These are phyloP conservation scores for Penicillium sp. DNA, from an alignment of 2,329 filamentous ascomycete genomes.

Conservation along the genomic window DNA sequence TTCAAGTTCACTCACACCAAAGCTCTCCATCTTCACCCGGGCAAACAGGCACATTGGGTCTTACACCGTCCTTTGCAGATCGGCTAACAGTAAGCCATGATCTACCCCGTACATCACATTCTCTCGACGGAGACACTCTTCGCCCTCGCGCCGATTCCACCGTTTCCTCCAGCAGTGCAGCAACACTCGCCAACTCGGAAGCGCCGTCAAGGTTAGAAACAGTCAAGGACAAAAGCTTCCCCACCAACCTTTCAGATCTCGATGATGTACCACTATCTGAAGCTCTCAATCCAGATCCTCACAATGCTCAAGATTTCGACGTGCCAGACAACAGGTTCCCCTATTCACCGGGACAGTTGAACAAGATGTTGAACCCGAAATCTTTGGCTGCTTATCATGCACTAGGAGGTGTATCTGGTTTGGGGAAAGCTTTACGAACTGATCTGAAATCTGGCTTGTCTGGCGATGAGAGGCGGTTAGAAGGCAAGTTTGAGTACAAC, in stretches of 20 bases:
- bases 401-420: constrained; percentile 75
- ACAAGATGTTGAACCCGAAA: constrained; percentile 89
- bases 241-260: not conserved
- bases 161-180: constrained; percentile 35
- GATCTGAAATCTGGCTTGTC: constrained; percentile 76
- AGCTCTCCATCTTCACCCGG: constrained; percentile 13
- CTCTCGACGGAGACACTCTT: constrained; percentile 51
- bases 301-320: constrained; percentile 75
- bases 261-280: constrained; percentile 51
- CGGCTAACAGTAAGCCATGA: constrained; percentile 30
- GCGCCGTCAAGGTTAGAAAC: constrained; percentile 18
- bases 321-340: constrained; percentile 84
- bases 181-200: constrained; percentile 41
- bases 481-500: constrained; percentile 72
- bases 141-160: constrained; percentile 49
- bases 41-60: constrained; percentile 1
- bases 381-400: constrained; percentile 80
- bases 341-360: constrained; percentile 76
- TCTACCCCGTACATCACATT: constrained; percentile 39
- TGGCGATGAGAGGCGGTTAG: constrained; percentile 70
- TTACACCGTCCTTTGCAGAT: constrained; percentile 21
- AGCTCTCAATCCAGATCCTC: constrained; percentile 75
- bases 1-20: constrained; percentile 8
- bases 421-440: constrained; percentile 78
- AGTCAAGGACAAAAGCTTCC: not conserved